phyloP scores from a whole-genome alignment of 108 stramenopile genomes.

The Cylindrotheca fusiformis region DNA sequence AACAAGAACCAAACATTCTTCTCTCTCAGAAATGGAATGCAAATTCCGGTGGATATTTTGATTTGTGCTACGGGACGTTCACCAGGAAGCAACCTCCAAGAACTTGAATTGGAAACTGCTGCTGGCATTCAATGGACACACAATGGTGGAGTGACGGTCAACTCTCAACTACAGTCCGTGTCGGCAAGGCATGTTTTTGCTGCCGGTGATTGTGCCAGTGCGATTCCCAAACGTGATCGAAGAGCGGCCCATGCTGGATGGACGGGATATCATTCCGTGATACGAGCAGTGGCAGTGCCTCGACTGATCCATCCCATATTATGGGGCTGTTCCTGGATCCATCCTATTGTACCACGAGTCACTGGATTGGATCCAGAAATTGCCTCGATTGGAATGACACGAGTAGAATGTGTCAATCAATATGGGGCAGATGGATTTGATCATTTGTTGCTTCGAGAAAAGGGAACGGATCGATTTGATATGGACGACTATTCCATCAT shows the following conservation, averaged over 20 bases:
- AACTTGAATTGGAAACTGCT: conserved; percentile 13
- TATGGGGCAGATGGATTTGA: conserved; percentile 39
- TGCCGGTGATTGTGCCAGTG: conserved; percentile 38
- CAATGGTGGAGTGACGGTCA: conserved; percentile 27
- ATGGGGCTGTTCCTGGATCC: conserved; percentile 8
- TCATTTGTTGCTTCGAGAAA: conserved; percentile 11
- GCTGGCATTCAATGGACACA: conserved; percentile 30
- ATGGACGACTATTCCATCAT: conserved; percentile 33
- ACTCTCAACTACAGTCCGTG: conserved; percentile 27
- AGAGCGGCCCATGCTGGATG: conserved; percentile 46
- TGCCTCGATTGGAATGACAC: conserved; percentile 37
- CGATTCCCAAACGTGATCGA: conserved; percentile 14
- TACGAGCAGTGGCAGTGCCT: conserved; percentile 26
- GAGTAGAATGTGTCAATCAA: conserved; percentile 28
- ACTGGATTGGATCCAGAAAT: conserved; percentile 53
- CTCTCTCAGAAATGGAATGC: conserved; percentile 2
- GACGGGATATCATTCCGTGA: conserved; percentile 45
- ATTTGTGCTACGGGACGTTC: conserved; percentile 29
- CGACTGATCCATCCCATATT: conserved; percentile 10
- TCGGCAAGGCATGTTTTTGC: conserved; percentile 32
- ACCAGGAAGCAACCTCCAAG: conserved; percentile 16
- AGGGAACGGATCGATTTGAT: conserved; percentile 42
- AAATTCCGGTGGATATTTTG: conserved; percentile 26
- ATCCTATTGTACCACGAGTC: conserved; percentile 39
- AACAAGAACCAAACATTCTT: background rate